A percentile compares a stretch with the other conserved stretches of the same genome.
These are phyloP conservation scores for Cladosporium oxysporum DNA, from an alignment of 2,329 filamentous ascomycete genomes.

Conservation along the genomic window DNA sequence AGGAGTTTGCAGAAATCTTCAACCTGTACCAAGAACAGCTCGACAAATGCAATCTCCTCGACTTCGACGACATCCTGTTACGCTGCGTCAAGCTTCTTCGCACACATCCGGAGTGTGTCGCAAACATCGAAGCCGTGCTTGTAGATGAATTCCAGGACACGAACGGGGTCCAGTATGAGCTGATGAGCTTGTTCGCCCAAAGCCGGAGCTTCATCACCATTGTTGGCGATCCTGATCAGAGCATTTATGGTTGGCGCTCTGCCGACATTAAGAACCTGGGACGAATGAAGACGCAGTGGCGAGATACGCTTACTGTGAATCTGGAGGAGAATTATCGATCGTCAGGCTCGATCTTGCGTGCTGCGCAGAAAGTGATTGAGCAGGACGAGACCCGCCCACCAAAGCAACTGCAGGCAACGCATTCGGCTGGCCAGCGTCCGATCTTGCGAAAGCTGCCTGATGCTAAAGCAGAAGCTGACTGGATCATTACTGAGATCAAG, in stretches of 20 bases:
- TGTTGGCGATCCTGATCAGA: constrained; percentile 95
- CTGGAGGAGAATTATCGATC: constrained; percentile 95
- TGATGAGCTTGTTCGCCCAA: constrained; percentile 86
- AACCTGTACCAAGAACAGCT: constrained; percentile 77
- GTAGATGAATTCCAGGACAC: constrained; percentile 99
- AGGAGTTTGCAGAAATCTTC: constrained; percentile 69
- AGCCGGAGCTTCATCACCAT: constrained; percentile 77
- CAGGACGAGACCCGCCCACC: constrained; percentile 80
- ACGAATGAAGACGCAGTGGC: constrained; percentile 74
- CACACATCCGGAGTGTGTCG: constrained; percentile 74
- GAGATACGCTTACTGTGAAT: constrained; percentile 76
- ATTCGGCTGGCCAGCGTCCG: constrained; percentile 75
- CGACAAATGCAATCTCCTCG: constrained; percentile 75
- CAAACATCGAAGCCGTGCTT: constrained; percentile 85
- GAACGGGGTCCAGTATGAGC: constrained; percentile 89
- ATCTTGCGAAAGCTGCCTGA: constrained; percentile 75
- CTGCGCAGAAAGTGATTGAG: constrained; percentile 83
- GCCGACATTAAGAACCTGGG: constrained; percentile 88
- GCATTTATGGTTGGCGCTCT: constrained; percentile 93
- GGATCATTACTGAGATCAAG: constrained; percentile 84
- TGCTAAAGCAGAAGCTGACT: constrained; percentile 74
- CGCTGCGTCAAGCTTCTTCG: constrained; percentile 78
- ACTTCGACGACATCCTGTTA: constrained; percentile 91
- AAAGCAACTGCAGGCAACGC: constrained; percentile 78
- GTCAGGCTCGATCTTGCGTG: constrained; percentile 77